A percentile compares a stretch with the other conserved stretches of the same genome.
phyloP scores from a whole-genome alignment of 179 eudicot genomes.

The Nepenthes alata region DNA sequence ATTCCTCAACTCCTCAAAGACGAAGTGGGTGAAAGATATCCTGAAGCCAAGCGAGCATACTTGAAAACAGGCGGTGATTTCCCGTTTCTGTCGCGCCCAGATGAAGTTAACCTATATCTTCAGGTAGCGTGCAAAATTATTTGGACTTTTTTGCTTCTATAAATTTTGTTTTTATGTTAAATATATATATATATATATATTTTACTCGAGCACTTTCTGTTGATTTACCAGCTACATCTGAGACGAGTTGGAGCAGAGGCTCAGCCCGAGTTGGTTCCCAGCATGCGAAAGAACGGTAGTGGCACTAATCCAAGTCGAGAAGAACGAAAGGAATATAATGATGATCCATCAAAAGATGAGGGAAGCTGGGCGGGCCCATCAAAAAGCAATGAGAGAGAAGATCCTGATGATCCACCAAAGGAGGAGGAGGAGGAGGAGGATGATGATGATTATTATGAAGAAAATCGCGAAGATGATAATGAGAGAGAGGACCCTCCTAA shows the following conservation, averaged over 20 bases:
- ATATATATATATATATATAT: not conserved
- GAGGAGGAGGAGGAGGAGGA: slow-evolving; percentile 14
- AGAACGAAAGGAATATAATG: slow-evolving; percentile 13
- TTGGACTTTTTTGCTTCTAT: not conserved
- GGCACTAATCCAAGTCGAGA: slow-evolving; percentile 29
- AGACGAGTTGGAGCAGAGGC: slow-evolving; percentile 91
- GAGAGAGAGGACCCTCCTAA: slow-evolving; percentile 1
- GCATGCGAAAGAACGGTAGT: slow-evolving; percentile 28
- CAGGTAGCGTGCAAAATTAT: slow-evolving; percentile 37
- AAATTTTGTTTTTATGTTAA: not conserved
- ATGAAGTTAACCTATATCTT: slow-evolving; percentile 96
- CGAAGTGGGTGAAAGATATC: slow-evolving; percentile 77
- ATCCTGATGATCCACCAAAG: slow-evolving; percentile 15
- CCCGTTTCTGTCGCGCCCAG: slow-evolving; percentile 94
- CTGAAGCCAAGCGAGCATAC: slow-evolving; percentile 80
- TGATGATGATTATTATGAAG: not conserved
- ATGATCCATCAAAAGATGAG: slow-evolving; percentile 7
- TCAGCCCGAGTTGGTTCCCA: slow-evolving; percentile 56
- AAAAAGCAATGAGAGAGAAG: slow-evolving; percentile 11
- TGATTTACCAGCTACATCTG: slow-evolving; percentile 62
- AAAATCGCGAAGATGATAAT: not conserved
- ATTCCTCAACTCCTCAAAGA: slow-evolving; percentile 79
- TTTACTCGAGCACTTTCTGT: not conserved
- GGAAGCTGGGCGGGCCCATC: slow-evolving; percentile 19
- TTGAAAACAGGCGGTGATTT: slow-evolving; percentile 93